phyloP scores from a whole-genome alignment of 2,329 filamentous ascomycete genomes.

The Cercospora brassicicola region DNA sequence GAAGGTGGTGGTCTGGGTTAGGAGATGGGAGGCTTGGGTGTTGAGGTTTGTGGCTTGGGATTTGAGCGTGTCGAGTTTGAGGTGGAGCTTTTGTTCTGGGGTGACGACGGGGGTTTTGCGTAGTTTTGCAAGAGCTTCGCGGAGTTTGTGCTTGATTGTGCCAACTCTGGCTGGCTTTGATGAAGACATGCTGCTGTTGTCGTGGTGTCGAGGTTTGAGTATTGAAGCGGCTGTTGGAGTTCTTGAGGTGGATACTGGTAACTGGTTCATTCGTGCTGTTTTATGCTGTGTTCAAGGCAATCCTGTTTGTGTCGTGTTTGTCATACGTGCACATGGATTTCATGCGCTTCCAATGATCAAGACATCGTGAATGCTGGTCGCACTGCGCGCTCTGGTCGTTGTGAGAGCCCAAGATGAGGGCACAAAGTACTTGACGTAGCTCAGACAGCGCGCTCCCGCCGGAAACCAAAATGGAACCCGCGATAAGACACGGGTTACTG shows the following conservation, averaged over 20 bases:
- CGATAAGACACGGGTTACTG: too few relatives aligned
- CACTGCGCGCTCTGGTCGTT: background rate
- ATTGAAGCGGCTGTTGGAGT: background rate
- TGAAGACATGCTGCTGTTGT: background rate
- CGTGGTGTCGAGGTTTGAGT: background rate
- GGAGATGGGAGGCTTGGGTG: conserved; percentile 1
- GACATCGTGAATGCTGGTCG: background rate
- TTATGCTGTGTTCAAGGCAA: background rate
- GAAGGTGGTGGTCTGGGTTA: conserved; percentile 6
- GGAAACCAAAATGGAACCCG: too few relatives aligned
- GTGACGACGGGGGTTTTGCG: conserved; percentile 13
- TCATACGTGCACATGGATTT: background rate
- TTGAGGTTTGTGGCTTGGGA: conserved; percentile 15
- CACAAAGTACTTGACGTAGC: too few relatives aligned
- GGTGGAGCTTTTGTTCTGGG: conserved; percentile 12
- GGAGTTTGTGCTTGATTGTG: conserved; percentile 4
- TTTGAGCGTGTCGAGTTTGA: conserved; percentile 15
- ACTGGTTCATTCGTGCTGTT: background rate
- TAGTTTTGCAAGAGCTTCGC: conserved; percentile 7
- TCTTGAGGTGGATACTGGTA: background rate
- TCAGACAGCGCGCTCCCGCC: too few relatives aligned
- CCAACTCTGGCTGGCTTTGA: background rate
- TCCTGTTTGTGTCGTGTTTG: conserved; percentile 1
- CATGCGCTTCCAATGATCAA: background rate
- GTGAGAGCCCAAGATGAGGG: too few relatives aligned